A percentile compares a stretch with the other conserved stretches of the same genome.
Evolutionary conservation across 768 basidiomycete genomes (phyloP).

Genomic region (Hypholoma fasciculare): DNA sequence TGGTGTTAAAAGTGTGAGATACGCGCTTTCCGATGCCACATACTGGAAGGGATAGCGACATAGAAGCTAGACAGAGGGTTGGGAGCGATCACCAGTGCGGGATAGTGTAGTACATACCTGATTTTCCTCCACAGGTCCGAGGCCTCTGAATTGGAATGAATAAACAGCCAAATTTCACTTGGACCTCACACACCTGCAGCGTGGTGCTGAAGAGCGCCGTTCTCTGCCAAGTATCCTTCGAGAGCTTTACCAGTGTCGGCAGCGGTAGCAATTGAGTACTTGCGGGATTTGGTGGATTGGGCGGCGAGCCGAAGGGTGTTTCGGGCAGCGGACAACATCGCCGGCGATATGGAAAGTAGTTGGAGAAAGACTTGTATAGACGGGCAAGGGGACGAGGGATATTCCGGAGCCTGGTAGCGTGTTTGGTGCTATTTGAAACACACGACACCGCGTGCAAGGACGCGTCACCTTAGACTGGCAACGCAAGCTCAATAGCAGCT

Average conservation of each 20-base stretch:
- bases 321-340: constrained; percentile 53
- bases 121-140: constrained; percentile 86
- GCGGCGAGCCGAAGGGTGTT: constrained; percentile 46
- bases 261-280: constrained; percentile 42
- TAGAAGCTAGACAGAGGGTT: constrained; percentile 55
- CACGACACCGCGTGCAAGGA: constrained; percentile 35
- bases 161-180: not conserved
- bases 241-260: constrained; percentile 26
- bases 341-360: constrained; percentile 11
- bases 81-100: constrained; percentile 9
- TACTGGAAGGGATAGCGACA: constrained; percentile 75
- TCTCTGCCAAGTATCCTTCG: constrained; percentile 47
- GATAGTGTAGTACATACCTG: constrained; percentile 47
- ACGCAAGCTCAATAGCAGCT: constrained; percentile 20
- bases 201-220: constrained; percentile 62
- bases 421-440: constrained; percentile 29
- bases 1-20: not conserved
- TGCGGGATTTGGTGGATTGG: constrained; percentile 38
- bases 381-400: constrained; percentile 22
- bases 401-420: constrained; percentile 33
- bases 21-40: constrained; percentile 24
- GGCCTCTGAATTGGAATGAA: constrained; percentile 51
- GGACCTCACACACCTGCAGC: constrained; percentile 50
- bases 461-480: constrained; percentile 40
- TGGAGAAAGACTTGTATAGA: constrained; percentile 2